Conservation (phyloP, 306 rosid genomes). For the Gastrolobium bilobum region DNA sequence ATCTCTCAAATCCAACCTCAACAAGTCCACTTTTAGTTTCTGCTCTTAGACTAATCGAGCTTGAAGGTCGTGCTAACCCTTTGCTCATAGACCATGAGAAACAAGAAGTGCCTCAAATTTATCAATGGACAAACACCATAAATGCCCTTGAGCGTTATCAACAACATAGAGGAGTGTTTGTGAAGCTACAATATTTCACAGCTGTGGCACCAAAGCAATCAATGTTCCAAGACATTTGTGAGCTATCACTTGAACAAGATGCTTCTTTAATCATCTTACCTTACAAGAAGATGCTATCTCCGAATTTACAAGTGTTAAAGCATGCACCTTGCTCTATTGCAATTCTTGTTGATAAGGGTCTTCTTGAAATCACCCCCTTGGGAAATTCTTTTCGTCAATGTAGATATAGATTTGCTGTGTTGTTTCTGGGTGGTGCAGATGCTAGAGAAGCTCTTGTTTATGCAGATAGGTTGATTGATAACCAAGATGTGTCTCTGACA, state of each 20-base stretch:
- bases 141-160: conserved; percentile 53
- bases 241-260: conserved; percentile 61
- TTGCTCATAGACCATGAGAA: conserved; percentile 67
- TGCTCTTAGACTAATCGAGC: conserved; percentile 66
- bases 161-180: conserved; percentile 41
- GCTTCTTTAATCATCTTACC: conserved; percentile 71
- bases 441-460: conserved; percentile 80
- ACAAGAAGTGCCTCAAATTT: conserved; percentile 58
- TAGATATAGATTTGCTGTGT: conserved; percentile 38
- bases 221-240: conserved; percentile 82
- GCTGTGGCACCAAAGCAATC: conserved; percentile 60
- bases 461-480: conserved; percentile 68
- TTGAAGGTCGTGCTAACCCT: conserved; percentile 71
- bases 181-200: conserved; percentile 61
- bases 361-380: neutral
- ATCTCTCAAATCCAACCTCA: conserved; percentile 61
- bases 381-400: neutral
- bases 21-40: conserved; percentile 55
- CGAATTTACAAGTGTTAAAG: conserved; percentile 48
- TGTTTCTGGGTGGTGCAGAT: conserved; percentile 87
- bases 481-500: conserved; percentile 47
- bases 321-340: conserved; percentile 88
- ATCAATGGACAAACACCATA: conserved; percentile 48
- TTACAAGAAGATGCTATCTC: conserved; percentile 1
- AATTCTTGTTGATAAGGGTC: conserved; percentile 72